Percentiles rank a stretch among this genome's conserved stretches.
These are phyloP conservation scores for Podila horticola DNA, from an alignment of 192 early-diverging fungal species.

Conservation along the genomic window DNA sequence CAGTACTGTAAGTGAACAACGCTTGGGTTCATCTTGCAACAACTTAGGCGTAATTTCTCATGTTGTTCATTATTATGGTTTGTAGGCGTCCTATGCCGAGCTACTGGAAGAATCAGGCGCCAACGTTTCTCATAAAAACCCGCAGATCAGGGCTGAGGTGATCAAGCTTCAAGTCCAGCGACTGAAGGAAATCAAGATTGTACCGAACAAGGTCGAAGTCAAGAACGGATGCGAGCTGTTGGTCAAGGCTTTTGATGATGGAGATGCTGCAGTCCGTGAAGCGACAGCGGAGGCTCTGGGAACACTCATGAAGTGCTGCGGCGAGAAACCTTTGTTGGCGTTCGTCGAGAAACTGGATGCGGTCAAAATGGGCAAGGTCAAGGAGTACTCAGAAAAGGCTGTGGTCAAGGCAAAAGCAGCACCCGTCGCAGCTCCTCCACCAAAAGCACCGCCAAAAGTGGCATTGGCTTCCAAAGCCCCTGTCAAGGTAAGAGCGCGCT, in stretches of 20 bases:
- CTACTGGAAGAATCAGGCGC: conserved; percentile 81
- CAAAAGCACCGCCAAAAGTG: conserved; percentile 47
- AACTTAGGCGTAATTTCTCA: no score
- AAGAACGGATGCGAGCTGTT: conserved; percentile 83
- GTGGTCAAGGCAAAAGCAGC: conserved; percentile 76
- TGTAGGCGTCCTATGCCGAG: conserved; percentile 65
- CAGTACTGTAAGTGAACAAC: conserved; percentile 56
- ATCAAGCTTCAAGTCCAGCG: conserved; percentile 80
- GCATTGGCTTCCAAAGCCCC: conserved; percentile 27
- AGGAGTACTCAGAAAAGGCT: conserved; percentile 90
- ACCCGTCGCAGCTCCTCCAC: conserved; percentile 49
- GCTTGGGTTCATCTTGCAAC: no score
- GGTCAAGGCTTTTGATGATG: conserved; percentile 85
- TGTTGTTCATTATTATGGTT: background rate
- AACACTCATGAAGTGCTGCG: conserved; percentile 88
- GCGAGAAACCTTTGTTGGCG: conserved; percentile 76
- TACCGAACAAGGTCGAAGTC: conserved; percentile 82
- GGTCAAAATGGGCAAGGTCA: conserved; percentile 87
- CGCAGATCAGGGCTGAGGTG: conserved; percentile 85
- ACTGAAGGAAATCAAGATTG: conserved; percentile 73
- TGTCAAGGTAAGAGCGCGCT: conserved; percentile 33
- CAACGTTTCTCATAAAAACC: conserved; percentile 89
- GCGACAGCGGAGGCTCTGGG: conserved; percentile 87
- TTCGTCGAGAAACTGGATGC: conserved; percentile 89
- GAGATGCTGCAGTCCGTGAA: conserved; percentile 84